These are phyloP conservation scores for Pythium oligandrum DNA, from an alignment of 352 stramenopile species.

Conservation along the genomic window DNA sequence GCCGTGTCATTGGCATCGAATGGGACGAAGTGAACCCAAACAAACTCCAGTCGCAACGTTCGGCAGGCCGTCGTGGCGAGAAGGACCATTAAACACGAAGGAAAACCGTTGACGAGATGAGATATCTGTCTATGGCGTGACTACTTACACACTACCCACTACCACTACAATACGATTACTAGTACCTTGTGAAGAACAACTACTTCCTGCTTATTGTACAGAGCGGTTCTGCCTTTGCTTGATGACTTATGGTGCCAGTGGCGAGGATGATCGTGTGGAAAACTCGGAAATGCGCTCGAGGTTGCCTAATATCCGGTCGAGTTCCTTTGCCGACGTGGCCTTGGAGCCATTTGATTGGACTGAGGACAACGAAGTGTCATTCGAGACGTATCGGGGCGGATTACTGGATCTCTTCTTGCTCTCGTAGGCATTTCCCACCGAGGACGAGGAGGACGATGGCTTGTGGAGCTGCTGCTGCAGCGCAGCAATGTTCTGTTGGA, in stretches of 20 bases:
- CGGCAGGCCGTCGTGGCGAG: constrained; percentile 56
- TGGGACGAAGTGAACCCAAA: constrained; percentile 89
- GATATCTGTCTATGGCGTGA: no score
- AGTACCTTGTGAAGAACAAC: no score
- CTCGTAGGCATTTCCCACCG: neutral
- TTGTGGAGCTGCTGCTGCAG: constrained; percentile 26
- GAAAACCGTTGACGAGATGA: neutral
- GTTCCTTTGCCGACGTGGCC: constrained; percentile 37
- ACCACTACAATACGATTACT: no score
- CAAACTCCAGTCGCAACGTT: constrained; percentile 49
- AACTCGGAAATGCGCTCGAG: constrained; percentile 69
- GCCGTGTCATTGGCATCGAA: constrained; percentile 79
- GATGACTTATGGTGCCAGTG: neutral
- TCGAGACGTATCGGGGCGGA: neutral
- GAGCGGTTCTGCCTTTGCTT: neutral
- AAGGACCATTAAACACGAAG: constrained; percentile 22
- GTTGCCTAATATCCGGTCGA: constrained; percentile 62
- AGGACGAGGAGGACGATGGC: neutral
- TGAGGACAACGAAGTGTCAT: constrained; percentile 7
- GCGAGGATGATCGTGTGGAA: constrained; percentile 23
- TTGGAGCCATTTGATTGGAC: neutral
- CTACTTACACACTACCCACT: no score
- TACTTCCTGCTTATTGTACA: neutral
- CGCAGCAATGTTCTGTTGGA: constrained; percentile 38
- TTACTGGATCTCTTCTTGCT: neutral